Base-by-base conservation (phyloP, 331 rosid species). In the Pyracantha coccinea region DNA sequence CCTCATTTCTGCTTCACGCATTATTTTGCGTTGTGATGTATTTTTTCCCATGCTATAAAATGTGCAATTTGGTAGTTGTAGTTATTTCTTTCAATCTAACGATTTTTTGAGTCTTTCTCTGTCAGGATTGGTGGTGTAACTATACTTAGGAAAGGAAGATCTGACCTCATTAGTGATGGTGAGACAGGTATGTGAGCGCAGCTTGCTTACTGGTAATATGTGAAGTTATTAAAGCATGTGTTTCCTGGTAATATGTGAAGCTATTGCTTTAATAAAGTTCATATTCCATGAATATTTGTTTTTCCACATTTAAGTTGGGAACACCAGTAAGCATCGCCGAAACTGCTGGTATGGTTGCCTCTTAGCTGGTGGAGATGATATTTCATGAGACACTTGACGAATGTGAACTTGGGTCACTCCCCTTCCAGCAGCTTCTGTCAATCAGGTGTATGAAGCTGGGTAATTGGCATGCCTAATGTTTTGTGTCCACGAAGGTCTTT, bases 101-200 rank as follows among this genome's bases (percentile, higher is more conserved):
- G 28, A 53, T 31, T 59, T 63, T 17, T 3, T 50, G 21, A 57
- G 35, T 32, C 71, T 10, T 75, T 74, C 27, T 76, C 81, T 84
- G 79, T 81, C 92, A 93, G 97, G 86, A 89, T 93, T 85, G 96
- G 97, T 28, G 89, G 93, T 66, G 88, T 93, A 69, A 90, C 97
- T 59, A 85, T 93, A 76, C 88, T 93, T 25, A 83, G 82, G 83
- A 93, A 93, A 78, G 98, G 96, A 82, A 88, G 85, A 74, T 82
- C 84, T 3, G 98, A 93, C 84, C 86, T 93, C 79, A 86, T 93
- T 41, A 89, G 96, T 74, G 97, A 91, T 75, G 92, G 96, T 68
- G 90, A 85, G 78, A 91, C 91, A 74, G 94, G 93, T 93, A 83
- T 66, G 75, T 64, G 58, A 58, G 27, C 38, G 17, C 57, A 54